Base-by-base conservation (phyloP, 352 stramenopile species). In the Pythium volutum region DNA sequence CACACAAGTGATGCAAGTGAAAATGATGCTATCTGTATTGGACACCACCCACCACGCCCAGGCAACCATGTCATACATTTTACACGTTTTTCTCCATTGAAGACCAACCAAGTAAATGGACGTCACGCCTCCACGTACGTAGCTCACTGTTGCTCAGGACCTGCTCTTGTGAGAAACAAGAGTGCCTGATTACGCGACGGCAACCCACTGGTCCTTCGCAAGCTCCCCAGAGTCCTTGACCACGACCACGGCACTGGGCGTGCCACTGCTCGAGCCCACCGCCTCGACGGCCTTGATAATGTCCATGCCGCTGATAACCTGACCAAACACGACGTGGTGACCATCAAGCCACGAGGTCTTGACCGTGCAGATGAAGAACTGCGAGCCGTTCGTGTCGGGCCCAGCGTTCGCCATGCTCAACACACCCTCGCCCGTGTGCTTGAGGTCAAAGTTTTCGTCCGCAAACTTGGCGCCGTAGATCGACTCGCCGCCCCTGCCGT, bases 321-420 rank as follows among this genome's bases (percentile, higher is more conserved):
- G 96, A 66, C 97, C 98, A 71, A 99, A 97, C 36, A 97, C 90
- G 22, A 97, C 88, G 74, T 97, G 90, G 69, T 91, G 90, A 64
- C 88, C 89, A 67, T 97, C 90, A 62, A 97, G 73, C 88, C 88
- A 97, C 62, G 83, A 78, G 53, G 89, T 97, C 75, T 89, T 73
- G 36, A 94, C 89, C n/a, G 88, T 97, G 73, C 82, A 95, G 62
- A 99, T 98, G 77, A 99, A 99, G 73, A 99, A 99, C 79, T 99
- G 95, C 59, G 87, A 98, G 48, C 95, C 94, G 79, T 99, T 99
- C 31, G 89, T 93, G 75, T 93, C 91, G 34, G 75, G 67, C n/a
- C 86, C 86, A 31, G 82, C 74, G 74, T 95, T 95, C 43, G 84
- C 84, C 86, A 95, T 95, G 69, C 79, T 91, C 45, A 95, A 67